Evolutionary conservation across 306 rosid genomes (phyloP), one percentile per base, ranked within the genome.

Genomic region (Ziziphus jujuba): DNA sequence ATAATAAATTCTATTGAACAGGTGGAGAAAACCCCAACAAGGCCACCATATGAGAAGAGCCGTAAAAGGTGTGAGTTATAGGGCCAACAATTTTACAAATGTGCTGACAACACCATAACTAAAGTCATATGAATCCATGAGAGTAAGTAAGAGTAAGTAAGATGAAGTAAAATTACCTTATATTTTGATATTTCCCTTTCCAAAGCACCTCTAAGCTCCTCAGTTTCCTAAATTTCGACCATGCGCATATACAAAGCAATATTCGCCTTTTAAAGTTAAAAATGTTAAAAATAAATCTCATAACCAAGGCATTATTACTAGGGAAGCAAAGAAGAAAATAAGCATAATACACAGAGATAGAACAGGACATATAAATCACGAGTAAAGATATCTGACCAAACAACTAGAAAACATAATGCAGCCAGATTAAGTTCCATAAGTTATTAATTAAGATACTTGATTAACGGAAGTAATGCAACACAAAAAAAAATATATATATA

Each of bases 151-250:
- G 56, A 75, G 52, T 40, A 34, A 75, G 52, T 48, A 34, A 56
- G 71, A 59, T 13, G 58, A 44, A 63, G 56, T 10, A 53, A 73
- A 43, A 38, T 58, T 79, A 91, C 99, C 96, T 90, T 82, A 49
- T 78, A 75, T 72, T 77, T 88, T 69, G 54, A 73, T 72, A 95
- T 77, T 72, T 88, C 97, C 81, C 60, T 95, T 78, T 88, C 89
- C 80, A 95, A 66, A 61, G 79, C 74, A 67, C 71, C 72, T 79
- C 79, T 90, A 65, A 95, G 99, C 83, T 85, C 92, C 86, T 95
- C 97, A 6, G 96, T 95, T 80, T 90, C 97, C 99, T 95, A 79
- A 31, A 79, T 56, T 75, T 31, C 72, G 16, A 69, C 76, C 54
- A 72, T 75, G 72, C 66, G 76, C 67, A n/a, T 59, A 65, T 58